Evolutionary conservation across 257 asterid genomes (phyloP).

Genomic region (Solanum sparsipilum): DNA sequence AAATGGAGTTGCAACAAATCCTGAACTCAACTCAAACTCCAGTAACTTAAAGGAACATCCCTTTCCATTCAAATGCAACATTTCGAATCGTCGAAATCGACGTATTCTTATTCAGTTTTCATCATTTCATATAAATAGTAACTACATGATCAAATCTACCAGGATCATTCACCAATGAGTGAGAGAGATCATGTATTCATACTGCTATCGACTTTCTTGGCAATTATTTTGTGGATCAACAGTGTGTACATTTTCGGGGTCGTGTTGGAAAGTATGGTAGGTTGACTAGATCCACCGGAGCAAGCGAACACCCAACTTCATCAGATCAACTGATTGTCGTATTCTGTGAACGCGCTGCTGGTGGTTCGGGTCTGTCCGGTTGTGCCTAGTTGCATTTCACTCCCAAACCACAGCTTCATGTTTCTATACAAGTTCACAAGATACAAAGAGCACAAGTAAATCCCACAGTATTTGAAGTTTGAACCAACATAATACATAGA

Average conservation of each 20-base stretch:
- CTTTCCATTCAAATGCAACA: neutral
- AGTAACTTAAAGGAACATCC: neutral
- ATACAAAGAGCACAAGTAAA: neutral
- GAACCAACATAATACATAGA: neutral
- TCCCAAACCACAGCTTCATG: neutral
- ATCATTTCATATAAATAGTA: neutral
- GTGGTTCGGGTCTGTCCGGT: neutral
- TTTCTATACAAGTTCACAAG: neutral
- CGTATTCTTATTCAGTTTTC: neutral
- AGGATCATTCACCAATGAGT: neutral
- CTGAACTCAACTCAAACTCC: neutral
- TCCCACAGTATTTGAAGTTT: neutral
- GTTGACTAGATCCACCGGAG: neutral
- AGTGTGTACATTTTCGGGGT: neutral
- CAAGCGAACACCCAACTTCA: neutral
- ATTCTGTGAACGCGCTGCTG: neutral
- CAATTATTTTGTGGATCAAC: neutral
- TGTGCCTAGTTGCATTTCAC: neutral
- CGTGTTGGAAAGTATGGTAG: neutral
- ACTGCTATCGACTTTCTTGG: neutral
- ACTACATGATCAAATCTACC: neutral
- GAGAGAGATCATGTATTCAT: neutral
- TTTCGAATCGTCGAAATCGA: neutral
- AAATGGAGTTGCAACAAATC: too few species aligned
- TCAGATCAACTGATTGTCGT: neutral